Evolutionary conservation across 2,329 filamentous ascomycete genomes (phyloP).

Genomic region (Conoideocrella luteorostrata): DNA sequence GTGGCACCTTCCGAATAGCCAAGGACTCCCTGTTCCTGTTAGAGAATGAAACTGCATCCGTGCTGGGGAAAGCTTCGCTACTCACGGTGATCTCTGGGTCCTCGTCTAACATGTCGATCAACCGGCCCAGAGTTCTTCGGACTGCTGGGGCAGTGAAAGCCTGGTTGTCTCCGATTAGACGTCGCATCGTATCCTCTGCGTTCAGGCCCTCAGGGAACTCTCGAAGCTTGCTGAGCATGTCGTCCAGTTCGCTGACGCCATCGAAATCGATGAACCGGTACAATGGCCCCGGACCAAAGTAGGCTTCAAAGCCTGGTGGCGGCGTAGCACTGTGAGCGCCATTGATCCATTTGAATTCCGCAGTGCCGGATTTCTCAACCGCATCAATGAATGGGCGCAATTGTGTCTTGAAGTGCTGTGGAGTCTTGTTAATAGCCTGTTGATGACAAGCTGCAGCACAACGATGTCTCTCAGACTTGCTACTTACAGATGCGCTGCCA

Average conservation of each 20-base stretch:
- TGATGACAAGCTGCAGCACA: neutral
- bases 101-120: conserved; percentile 39
- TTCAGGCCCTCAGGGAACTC: conserved; percentile 47
- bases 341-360: conserved; percentile 43
- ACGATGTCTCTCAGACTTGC: too few relatives aligned
- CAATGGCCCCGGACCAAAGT: conserved; percentile 49
- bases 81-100: conserved; percentile 25
- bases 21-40: conserved; percentile 38
- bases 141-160: conserved; percentile 13
- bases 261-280: conserved; percentile 48
- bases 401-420: conserved; percentile 50
- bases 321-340: conserved; percentile 43
- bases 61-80: neutral
- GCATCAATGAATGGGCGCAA: conserved; percentile 28
- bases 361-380: conserved; percentile 11
- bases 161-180: conserved; percentile 32
- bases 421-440: neutral
- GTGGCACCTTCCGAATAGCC: conserved; percentile 57
- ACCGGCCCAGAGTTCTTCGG: conserved; percentile 12
- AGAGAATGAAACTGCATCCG: neutral
- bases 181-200: conserved; percentile 50
- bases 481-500: conserved; percentile 47
- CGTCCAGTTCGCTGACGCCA: conserved; percentile 34
- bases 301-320: conserved; percentile 48
- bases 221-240: conserved; percentile 44